Evolutionary conservation across 768 basidiomycete genomes (phyloP).

Genomic region (Russula lepida): DNA sequence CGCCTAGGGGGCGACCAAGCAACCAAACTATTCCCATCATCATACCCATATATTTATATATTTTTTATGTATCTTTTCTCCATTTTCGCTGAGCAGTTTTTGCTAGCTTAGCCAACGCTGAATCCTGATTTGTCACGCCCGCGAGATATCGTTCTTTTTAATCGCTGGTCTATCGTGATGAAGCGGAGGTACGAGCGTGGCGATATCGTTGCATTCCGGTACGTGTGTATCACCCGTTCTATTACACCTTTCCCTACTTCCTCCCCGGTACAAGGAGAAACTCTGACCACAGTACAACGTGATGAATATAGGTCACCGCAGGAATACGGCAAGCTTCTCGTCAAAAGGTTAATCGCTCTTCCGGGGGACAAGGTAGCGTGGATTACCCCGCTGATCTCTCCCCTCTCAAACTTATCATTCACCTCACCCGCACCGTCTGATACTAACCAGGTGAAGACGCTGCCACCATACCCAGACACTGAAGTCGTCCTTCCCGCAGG

Average conservation of each 20-base stretch:
- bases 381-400: not conserved
- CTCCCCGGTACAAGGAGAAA: too few species aligned
- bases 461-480: constrained; percentile 18
- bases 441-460: constrained; percentile 17
- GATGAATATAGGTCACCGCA: constrained; percentile 15
- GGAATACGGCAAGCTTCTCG: constrained; percentile 9
- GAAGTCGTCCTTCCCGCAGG: constrained; percentile 15
- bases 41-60: not conserved
- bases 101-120: constrained; percentile 20
- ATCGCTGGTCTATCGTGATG: constrained; percentile 14
- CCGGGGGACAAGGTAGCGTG: constrained; percentile 18
- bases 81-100: not conserved
- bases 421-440: not conserved
- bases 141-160: constrained; percentile 17
- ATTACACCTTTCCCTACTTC: not conserved
- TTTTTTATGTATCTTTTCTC: too few species aligned
- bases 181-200: constrained; percentile 13
- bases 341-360: constrained; percentile 19
- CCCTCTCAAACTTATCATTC: not conserved
- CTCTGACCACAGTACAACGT: too few species aligned
- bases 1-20: not conserved
- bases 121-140: constrained; percentile 17
- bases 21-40: too few species aligned
- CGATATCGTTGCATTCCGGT: constrained; percentile 19
- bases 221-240: not conserved